Evolutionary conservation across 768 basidiomycete genomes (phyloP).

Genomic region (Leucogyrophana mollusca): DNA sequence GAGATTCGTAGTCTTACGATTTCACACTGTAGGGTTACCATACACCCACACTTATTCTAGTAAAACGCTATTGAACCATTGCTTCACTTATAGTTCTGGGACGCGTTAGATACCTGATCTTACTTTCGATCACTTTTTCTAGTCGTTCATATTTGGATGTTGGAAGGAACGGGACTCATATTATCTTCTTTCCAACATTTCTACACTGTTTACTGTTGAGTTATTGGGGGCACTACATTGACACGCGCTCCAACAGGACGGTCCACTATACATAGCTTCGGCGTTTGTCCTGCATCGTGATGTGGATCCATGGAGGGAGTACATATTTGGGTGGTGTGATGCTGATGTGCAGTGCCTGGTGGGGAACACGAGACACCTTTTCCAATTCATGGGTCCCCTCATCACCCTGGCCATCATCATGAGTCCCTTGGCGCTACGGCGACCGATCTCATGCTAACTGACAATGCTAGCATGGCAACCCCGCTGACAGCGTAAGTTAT

Average conservation of each 20-base stretch:
- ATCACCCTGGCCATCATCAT: conserved; percentile 5
- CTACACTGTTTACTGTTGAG: neutral
- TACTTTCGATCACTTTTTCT: conserved; percentile 1
- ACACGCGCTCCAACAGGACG: neutral
- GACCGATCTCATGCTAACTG: conserved; percentile 54
- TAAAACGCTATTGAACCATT: conserved; percentile 20
- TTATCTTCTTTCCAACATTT: conserved; percentile 1
- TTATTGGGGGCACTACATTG: neutral
- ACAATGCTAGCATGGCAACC: conserved; percentile 61
- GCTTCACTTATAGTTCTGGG: conserved; percentile 29
- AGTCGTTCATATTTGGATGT: conserved; percentile 1
- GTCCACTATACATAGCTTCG: neutral
- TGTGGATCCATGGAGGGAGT: neutral
- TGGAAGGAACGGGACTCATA: neutral
- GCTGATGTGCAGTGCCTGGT: too few species aligned
- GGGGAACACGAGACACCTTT: too few species aligned
- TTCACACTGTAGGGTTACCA: conserved; percentile 10
- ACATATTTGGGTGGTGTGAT: neutral
- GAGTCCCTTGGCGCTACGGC: conserved; percentile 15
- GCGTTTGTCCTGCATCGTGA: neutral
- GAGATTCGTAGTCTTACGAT: conserved; percentile 16
- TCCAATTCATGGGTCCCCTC: too few species aligned
- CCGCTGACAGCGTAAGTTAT: conserved; percentile 69
- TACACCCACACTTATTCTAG: conserved; percentile 19
- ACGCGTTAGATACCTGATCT: conserved; percentile 10